Conservation (phyloP, 1,284 basidiomycete genomes). For the Tranzscheliella williamsii region DNA sequence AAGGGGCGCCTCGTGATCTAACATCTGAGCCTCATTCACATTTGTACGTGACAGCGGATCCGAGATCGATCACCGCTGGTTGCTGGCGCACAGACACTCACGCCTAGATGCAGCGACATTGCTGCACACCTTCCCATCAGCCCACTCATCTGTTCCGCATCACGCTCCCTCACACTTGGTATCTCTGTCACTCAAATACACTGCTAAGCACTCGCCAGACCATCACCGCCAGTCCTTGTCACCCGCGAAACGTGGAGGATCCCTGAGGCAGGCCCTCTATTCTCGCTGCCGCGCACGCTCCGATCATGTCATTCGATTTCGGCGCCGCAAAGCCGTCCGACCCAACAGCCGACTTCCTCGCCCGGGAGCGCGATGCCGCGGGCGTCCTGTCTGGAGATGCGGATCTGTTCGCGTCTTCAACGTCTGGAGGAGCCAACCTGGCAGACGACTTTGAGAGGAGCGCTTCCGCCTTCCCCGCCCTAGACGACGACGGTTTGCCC, state of each 20-base stretch:
- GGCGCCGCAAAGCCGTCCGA: slow-evolving; percentile 42
- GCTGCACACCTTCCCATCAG: no score
- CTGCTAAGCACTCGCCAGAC: no score
- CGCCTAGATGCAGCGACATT: no score
- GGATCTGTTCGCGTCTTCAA: slow-evolving; percentile 53
- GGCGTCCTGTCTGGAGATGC: slow-evolving; percentile 52
- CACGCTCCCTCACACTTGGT: no score
- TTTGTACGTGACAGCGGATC: no score
- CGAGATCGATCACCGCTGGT: background rate
- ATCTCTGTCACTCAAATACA: no score
- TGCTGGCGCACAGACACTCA: background rate
- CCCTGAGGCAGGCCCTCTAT: no score
- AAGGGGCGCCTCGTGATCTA: background rate
- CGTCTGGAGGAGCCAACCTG: slow-evolving; percentile 12
- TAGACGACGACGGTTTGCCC: slow-evolving; percentile 60
- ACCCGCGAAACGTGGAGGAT: background rate
- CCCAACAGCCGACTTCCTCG: slow-evolving; percentile 59
- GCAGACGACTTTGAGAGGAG: slow-evolving; percentile 62
- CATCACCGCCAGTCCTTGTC: no score
- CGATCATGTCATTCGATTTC: slow-evolving; percentile 53
- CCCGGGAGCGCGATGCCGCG: slow-evolving; percentile 54
- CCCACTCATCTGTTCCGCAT: no score
- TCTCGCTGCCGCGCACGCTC: no score
- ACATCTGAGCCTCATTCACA: background rate
- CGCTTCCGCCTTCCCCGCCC: slow-evolving; percentile 67